phyloP scores from a whole-genome alignment of 2,329 filamentous ascomycete species.

The Didymosphaeria variabile region DNA sequence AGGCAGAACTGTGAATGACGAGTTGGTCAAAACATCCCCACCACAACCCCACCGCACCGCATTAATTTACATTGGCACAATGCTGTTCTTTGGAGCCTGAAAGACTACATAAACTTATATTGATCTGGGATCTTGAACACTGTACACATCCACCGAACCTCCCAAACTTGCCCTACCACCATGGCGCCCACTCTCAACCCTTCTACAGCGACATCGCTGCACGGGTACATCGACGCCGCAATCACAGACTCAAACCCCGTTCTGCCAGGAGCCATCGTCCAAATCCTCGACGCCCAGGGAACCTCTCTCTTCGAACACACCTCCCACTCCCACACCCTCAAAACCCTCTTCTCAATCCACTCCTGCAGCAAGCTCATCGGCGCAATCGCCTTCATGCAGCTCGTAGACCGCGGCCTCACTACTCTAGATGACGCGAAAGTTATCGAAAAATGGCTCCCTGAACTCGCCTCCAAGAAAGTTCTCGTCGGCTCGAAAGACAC shows the following conservation, averaged over 20 bases:
- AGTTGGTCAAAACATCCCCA: too few species aligned
- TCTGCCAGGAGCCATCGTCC: slow-evolving; percentile 31
- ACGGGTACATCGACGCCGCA: slow-evolving; percentile 22
- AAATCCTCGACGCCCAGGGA: slow-evolving; percentile 27
- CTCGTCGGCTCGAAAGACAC: slow-evolving; percentile 22
- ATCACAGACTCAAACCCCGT: slow-evolving; percentile 13
- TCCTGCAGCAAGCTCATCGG: slow-evolving; percentile 38
- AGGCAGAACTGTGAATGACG: too few species aligned
- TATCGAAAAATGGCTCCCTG: slow-evolving; percentile 28
- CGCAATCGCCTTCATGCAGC: slow-evolving; percentile 35
- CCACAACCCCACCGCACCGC: too few species aligned
- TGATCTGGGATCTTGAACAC: background rate
- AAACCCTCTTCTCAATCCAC: slow-evolving; percentile 27
- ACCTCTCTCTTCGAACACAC: slow-evolving; percentile 31
- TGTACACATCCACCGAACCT: background rate
- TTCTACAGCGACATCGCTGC: slow-evolving; percentile 11
- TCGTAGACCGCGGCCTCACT: slow-evolving; percentile 28
- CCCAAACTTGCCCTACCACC: background rate
- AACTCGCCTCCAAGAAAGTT: slow-evolving; percentile 32
- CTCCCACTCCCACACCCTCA: slow-evolving; percentile 18
- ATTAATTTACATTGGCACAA: too few species aligned
- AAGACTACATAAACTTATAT: too few species aligned
- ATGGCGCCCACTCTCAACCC: slow-evolving; percentile 22
- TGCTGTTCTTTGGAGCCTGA: too few species aligned
- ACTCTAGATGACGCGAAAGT: slow-evolving; percentile 28